A percentile compares a stretch with the other conserved stretches of the same genome.
These are phyloP conservation scores for Saccharomycopsis olivae DNA, from an alignment of 805 yeast species.

Conservation along the genomic window DNA sequence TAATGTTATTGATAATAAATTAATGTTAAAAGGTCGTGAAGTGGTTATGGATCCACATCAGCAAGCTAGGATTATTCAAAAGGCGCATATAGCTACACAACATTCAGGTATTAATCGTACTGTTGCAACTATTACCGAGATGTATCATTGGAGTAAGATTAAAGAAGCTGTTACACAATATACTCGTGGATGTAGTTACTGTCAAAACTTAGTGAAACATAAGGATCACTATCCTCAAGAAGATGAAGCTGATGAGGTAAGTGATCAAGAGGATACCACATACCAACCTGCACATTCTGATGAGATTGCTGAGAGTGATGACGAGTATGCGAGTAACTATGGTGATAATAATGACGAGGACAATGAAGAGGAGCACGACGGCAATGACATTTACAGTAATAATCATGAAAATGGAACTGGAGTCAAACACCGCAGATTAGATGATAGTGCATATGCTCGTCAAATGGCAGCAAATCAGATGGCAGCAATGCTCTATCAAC, in stretches of 20 bases:
- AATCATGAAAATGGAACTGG: constrained; percentile 17
- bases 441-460: not conserved
- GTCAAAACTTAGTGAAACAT: constrained; percentile 30
- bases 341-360: constrained; percentile 7
- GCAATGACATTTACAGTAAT: constrained; percentile 17
- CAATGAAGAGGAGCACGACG: constrained; percentile 9
- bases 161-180: constrained; percentile 75
- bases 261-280: not conserved
- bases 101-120: constrained; percentile 90
- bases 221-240: not conserved
- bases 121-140: constrained; percentile 64
- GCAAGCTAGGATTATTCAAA: constrained; percentile 66
- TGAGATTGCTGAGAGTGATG: not conserved
- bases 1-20: constrained; percentile 8
- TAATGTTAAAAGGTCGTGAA: not conserved
- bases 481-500: not conserved
- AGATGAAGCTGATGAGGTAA: not conserved
- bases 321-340: not conserved
- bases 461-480: not conserved
- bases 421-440: constrained; percentile 17
- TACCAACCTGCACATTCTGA: not conserved
- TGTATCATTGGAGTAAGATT: constrained; percentile 85
- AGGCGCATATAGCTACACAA: constrained; percentile 45
- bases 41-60: constrained; percentile 70
- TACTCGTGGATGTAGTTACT: constrained; percentile 39